These are phyloP conservation scores for Myxozyma geophila DNA, from an alignment of 805 yeast genomes.

Conservation along the genomic window DNA sequence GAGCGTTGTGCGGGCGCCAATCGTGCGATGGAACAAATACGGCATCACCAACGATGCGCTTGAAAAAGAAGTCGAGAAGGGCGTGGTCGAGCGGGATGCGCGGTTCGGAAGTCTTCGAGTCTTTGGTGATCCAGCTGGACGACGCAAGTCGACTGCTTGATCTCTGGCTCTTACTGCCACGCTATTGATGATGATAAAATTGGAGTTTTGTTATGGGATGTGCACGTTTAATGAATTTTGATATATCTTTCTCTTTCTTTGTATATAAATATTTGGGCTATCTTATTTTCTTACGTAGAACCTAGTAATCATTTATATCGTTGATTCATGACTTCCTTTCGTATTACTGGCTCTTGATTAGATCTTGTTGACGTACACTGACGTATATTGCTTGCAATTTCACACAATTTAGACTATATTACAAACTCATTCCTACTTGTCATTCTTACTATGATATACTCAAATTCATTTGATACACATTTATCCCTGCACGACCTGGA, in stretches of 20 bases:
- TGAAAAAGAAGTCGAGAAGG: constrained; percentile 38
- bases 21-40: constrained; percentile 44
- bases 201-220: background rate
- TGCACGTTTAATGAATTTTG: background rate
- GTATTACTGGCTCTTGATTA: too few species aligned
- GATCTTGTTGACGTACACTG: too few species aligned
- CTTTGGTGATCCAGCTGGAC: constrained; percentile 27
- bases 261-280: background rate
- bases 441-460: background rate
- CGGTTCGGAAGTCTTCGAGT: constrained; percentile 38
- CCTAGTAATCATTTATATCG: too few species aligned
- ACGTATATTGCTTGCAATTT: too few species aligned
- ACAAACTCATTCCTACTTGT: too few species aligned
- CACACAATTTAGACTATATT: too few species aligned
- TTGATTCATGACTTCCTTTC: too few species aligned
- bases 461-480: background rate
- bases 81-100: constrained; percentile 38
- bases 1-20: constrained; percentile 42
- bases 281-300: background rate
- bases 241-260: background rate
- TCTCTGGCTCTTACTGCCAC: background rate
- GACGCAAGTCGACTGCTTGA: constrained; percentile 27
- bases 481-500: constrained; percentile 50
- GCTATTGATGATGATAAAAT: background rate
- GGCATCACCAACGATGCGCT: constrained; percentile 41